Percentiles rank a stretch among this genome's conserved stretches.
These are phyloP conservation scores for Fusarium drepaniforme DNA, from an alignment of 2,329 filamentous ascomycete species.

Conservation along the genomic window DNA sequence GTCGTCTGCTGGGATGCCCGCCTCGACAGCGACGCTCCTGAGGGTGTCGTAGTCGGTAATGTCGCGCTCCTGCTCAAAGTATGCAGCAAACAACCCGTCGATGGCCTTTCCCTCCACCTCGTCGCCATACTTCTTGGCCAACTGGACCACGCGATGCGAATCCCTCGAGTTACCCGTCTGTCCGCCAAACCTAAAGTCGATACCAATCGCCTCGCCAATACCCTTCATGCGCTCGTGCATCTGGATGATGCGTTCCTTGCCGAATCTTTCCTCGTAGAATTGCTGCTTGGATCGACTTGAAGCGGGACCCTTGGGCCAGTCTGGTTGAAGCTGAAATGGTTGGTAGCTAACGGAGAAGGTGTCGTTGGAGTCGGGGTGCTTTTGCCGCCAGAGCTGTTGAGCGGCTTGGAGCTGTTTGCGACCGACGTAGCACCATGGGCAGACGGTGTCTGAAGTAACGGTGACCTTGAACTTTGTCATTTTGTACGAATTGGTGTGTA, in stretches of 20 bases:
- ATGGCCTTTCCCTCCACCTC: slow-evolving; percentile 70
- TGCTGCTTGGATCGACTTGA: slow-evolving; percentile 52
- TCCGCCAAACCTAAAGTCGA: slow-evolving; percentile 70
- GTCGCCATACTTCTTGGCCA: slow-evolving; percentile 61
- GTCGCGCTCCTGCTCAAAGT: slow-evolving; percentile 59
- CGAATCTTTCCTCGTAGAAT: slow-evolving; percentile 66
- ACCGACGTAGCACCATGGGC: slow-evolving; percentile 66
- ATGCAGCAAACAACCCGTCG: slow-evolving; percentile 55
- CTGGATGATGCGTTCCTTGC: slow-evolving; percentile 66
- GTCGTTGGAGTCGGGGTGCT: slow-evolving; percentile 64
- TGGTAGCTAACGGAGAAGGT: slow-evolving; percentile 65
- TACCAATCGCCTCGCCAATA: slow-evolving; percentile 52
- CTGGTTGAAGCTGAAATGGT: slow-evolving; percentile 59
- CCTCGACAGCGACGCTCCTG: slow-evolving; percentile 46
- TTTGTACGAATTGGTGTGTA: slow-evolving; percentile 16
- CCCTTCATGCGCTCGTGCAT: slow-evolving; percentile 46
- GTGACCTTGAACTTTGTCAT: slow-evolving; percentile 71
- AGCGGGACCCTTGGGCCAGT: slow-evolving; percentile 46
- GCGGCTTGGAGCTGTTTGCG: slow-evolving; percentile 60
- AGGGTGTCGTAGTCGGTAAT: slow-evolving; percentile 56
- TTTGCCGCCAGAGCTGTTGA: slow-evolving; percentile 55
- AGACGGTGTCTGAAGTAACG: slow-evolving; percentile 63
- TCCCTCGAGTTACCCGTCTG: slow-evolving; percentile 82
- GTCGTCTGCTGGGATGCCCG: slow-evolving; percentile 60
- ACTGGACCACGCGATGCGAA: slow-evolving; percentile 73